These are phyloP conservation scores for Pogostemon cablin DNA, from an alignment of 257 asterid genomes.

Conservation along the genomic window DNA sequence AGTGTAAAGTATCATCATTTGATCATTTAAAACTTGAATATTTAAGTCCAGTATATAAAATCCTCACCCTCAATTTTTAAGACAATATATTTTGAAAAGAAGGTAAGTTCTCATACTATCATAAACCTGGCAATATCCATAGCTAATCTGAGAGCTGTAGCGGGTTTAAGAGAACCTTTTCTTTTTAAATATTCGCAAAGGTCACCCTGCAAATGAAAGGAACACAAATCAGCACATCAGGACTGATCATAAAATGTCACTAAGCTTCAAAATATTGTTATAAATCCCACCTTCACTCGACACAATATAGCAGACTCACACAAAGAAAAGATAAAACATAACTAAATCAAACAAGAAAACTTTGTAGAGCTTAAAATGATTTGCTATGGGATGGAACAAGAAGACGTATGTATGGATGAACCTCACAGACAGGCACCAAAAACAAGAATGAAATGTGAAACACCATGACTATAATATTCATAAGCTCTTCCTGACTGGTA, in stretches of 20 bases:
- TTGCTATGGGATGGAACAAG: neutral
- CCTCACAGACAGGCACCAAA: constrained; percentile 9
- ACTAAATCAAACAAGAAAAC: constrained; percentile 1
- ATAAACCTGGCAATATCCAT: constrained; percentile 89
- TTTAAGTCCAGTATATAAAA: constrained; percentile 4
- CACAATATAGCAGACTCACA: neutral
- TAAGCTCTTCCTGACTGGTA: constrained; percentile 29
- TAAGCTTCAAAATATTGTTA: constrained; percentile 10
- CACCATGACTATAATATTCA: neutral
- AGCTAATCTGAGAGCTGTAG: constrained; percentile 82
- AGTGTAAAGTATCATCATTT: neutral
- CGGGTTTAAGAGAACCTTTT: constrained; percentile 77
- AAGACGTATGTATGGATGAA: neutral
- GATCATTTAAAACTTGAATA: neutral
- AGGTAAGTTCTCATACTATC: constrained; percentile 10
- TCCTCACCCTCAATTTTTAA: constrained; percentile 8
- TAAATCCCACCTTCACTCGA: neutral
- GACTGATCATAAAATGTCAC: neutral
- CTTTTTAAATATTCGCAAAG: constrained; percentile 61
- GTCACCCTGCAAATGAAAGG: constrained; percentile 62
- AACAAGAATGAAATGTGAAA: constrained; percentile 13
- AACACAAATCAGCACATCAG: constrained; percentile 25
- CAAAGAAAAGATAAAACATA: neutral
- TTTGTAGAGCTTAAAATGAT: constrained; percentile 3
- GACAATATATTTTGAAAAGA: neutral